Percentiles rank a stretch among this genome's conserved stretches.
Evolutionary conservation across 108 stramenopile species (phyloP).

Genomic region (Nitzschia palea): DNA sequence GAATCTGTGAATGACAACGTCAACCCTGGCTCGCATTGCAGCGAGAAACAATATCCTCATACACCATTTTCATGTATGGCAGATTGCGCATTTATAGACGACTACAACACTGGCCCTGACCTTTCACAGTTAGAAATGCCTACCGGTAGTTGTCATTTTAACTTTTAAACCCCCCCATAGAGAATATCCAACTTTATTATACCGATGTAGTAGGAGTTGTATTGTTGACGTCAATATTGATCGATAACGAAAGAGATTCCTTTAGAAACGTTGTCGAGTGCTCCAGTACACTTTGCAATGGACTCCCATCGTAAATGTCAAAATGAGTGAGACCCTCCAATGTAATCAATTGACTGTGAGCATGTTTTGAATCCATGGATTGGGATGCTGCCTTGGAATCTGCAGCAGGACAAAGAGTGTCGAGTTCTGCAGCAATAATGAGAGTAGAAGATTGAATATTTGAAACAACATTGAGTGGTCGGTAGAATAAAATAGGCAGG

Average conservation of each 20-base stretch:
- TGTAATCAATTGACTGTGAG: neutral
- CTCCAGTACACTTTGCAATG: neutral
- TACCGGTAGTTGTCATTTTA: too few species aligned
- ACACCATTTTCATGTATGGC: too few species aligned
- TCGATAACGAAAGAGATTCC: slow-evolving; percentile 16
- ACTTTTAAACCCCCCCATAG: too few species aligned
- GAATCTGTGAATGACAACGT: too few species aligned
- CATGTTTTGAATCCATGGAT: neutral
- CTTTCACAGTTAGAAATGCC: too few species aligned
- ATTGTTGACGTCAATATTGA: too few species aligned
- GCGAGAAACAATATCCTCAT: too few species aligned
- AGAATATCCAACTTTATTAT: too few species aligned
- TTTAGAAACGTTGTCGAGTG: slow-evolving; percentile 6
- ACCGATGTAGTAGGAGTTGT: too few species aligned
- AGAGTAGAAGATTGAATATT: neutral
- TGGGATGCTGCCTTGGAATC: neutral
- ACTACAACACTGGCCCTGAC: too few species aligned
- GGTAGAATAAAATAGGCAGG: slow-evolving; percentile 17
- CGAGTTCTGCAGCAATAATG: slow-evolving; percentile 20
- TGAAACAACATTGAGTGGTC: slow-evolving; percentile 11
- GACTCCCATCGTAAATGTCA: slow-evolving; percentile 6
- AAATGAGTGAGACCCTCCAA: slow-evolving; percentile 4
- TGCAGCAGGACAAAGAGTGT: slow-evolving; percentile 29
- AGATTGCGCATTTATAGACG: too few species aligned
- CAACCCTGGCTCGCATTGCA: too few species aligned